A percentile compares a stretch with the other conserved stretches of the same genome.
Evolutionary conservation across 352 stramenopile species (phyloP).

Genomic region (Phytophthora sp.): DNA sequence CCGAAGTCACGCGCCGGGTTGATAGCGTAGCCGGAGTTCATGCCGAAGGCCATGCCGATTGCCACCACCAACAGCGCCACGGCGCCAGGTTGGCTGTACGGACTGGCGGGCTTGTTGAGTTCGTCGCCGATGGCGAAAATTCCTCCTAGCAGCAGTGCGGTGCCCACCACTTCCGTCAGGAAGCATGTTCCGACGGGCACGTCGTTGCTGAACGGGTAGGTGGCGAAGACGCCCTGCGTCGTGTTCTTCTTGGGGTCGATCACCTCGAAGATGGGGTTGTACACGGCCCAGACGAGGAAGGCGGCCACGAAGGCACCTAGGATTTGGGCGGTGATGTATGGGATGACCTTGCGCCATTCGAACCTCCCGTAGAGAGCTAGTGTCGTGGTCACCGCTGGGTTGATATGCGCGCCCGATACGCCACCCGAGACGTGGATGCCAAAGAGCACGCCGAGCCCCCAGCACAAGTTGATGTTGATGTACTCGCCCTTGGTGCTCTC

Average conservation of each 20-base stretch:
- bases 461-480: constrained; percentile 65
- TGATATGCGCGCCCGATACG: constrained; percentile 57
- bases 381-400: constrained; percentile 57
- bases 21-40: constrained; percentile 65
- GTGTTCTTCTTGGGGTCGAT: constrained; percentile 44
- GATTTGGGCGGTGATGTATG: constrained; percentile 50
- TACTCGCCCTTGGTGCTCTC: constrained; percentile 51
- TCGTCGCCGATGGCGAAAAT: constrained; percentile 55
- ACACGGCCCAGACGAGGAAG: constrained; percentile 47
- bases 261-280: constrained; percentile 48
- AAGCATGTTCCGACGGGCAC: constrained; percentile 41
- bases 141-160: constrained; percentile 47
- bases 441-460: constrained; percentile 67
- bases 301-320: constrained; percentile 47
- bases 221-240: constrained; percentile 43
- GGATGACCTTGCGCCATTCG: constrained; percentile 50
- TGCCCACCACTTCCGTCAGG: constrained; percentile 54
- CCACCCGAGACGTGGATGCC: constrained; percentile 53
- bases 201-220: constrained; percentile 36
- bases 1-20: constrained; percentile 58
- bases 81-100: constrained; percentile 36
- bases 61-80: constrained; percentile 52
- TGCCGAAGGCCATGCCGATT: constrained; percentile 68
- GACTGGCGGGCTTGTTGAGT: constrained; percentile 45
- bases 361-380: constrained; percentile 46